A percentile compares a stretch with the other conserved stretches of the same genome.
Conservation (phyloP, 331 rosid genomes). For the Quercus lobata region DNA sequence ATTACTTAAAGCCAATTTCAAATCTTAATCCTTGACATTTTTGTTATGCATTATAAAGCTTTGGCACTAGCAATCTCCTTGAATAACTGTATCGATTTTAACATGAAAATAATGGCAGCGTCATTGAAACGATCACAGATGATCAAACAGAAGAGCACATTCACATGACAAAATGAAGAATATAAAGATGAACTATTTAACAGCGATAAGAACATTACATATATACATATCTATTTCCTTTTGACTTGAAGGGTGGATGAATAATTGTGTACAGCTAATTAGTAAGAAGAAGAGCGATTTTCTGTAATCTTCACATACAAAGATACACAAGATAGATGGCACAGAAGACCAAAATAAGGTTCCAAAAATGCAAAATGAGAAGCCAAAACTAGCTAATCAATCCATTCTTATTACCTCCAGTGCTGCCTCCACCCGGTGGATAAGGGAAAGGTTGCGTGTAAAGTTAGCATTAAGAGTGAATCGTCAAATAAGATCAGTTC, state of each 20-base stretch:
- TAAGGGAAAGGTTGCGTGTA: conserved; percentile 51
- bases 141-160: conserved; percentile 3
- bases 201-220: conserved; percentile 63
- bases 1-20: no score
- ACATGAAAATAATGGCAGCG: neutral
- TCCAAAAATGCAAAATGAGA: conserved; percentile 49
- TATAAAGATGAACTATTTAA: conserved; percentile 35
- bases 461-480: conserved; percentile 83
- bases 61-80: no score
- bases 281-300: conserved; percentile 40
- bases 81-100: neutral
- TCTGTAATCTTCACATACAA: conserved; percentile 48
- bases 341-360: conserved; percentile 49
- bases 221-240: conserved; percentile 57
- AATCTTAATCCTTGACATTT: no score
- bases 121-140: neutral
- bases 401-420: conserved; percentile 51
- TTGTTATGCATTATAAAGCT: no score
- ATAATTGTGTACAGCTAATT: conserved; percentile 67
- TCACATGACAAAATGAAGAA: conserved; percentile 33
- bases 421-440: conserved; percentile 48
- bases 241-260: conserved; percentile 31
- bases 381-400: conserved; percentile 60
- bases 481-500: conserved; percentile 81
- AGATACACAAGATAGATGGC: conserved; percentile 47